These are phyloP conservation scores for Yarrowia galli DNA, from an alignment of 1,139 yeast species.

Conservation along the genomic window DNA sequence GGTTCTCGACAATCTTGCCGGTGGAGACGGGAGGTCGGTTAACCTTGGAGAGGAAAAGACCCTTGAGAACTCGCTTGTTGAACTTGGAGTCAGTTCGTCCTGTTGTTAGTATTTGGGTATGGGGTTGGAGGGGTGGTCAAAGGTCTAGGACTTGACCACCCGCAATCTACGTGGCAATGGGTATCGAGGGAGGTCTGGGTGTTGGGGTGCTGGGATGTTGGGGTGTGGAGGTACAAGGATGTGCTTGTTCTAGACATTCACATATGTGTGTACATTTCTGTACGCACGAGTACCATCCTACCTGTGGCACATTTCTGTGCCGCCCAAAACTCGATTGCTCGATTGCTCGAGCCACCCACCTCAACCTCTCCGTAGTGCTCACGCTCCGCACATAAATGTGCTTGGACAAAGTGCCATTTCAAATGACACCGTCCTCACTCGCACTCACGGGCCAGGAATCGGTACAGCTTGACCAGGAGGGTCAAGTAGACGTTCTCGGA, in stretches of 20 bases:
- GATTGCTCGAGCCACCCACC: background rate
- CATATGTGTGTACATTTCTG: too few species aligned
- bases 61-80: constrained; percentile 95
- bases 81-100: constrained; percentile 91
- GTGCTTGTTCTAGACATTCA: too few species aligned
- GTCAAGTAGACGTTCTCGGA: constrained; percentile 99
- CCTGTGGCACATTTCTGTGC: too few species aligned
- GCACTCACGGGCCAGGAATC: constrained; percentile 98
- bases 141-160: too few species aligned
- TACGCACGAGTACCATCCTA: background rate
- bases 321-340: too few species aligned
- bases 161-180: constrained; percentile 6
- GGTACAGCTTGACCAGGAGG: constrained; percentile 95
- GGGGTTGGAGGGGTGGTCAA: background rate
- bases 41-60: constrained; percentile 95
- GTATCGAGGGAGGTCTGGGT: background rate
- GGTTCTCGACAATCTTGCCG: constrained; percentile 86
- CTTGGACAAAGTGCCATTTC: constrained; percentile 8
- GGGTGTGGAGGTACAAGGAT: too few species aligned
- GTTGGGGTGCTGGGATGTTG: too few species aligned
- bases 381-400: constrained; percentile 30
- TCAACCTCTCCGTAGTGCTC: constrained; percentile 36
- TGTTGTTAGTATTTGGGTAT: constrained; percentile 21
- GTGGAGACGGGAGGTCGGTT: constrained; percentile 99
- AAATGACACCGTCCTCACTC: constrained; percentile 20